phyloP scores from a whole-genome alignment of 2,329 filamentous ascomycete species.

The Ilyonectria robusta region DNA sequence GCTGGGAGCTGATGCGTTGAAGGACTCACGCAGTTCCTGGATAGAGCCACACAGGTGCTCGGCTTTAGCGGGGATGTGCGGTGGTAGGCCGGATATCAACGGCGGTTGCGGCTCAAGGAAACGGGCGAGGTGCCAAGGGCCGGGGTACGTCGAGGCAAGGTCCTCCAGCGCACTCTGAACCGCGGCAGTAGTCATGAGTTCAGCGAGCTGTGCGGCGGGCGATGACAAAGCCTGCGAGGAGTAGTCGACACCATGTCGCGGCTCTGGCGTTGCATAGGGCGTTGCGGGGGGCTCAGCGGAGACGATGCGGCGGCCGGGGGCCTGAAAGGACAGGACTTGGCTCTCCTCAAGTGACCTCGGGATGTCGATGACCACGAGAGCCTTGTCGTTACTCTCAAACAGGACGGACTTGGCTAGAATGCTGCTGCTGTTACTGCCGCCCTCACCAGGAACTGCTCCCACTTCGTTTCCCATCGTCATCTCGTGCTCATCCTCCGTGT shows the following conservation, averaged over 20 bases:
- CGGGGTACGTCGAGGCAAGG: slow-evolving; percentile 53
- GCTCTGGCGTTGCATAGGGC: slow-evolving; percentile 61
- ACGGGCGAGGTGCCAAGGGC: slow-evolving; percentile 65
- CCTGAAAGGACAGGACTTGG: slow-evolving; percentile 64
- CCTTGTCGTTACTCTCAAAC: slow-evolving; percentile 53
- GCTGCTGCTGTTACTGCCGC: not conserved
- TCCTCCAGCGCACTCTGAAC: slow-evolving; percentile 61
- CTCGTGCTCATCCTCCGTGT: slow-evolving; percentile 5
- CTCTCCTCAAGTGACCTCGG: slow-evolving; percentile 78
- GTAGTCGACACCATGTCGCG: slow-evolving; percentile 26
- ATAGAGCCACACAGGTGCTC: slow-evolving; percentile 65
- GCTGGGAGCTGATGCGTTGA: slow-evolving; percentile 60
- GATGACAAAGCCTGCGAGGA: slow-evolving; percentile 52
- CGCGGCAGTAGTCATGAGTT: slow-evolving; percentile 66
- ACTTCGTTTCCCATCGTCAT: slow-evolving; percentile 20
- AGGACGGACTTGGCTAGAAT: slow-evolving; percentile 48
- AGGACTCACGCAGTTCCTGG: slow-evolving; percentile 55
- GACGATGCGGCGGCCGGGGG: slow-evolving; percentile 58
- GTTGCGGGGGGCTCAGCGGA: slow-evolving; percentile 59
- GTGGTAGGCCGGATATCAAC: slow-evolving; percentile 25
- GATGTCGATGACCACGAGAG: slow-evolving; percentile 76
- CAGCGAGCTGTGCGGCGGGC: slow-evolving; percentile 65
- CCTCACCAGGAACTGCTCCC: slow-evolving; percentile 15
- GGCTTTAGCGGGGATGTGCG: slow-evolving; percentile 59
- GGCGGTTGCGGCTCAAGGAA: slow-evolving; percentile 35